Conservation (phyloP, 1,284 basidiomycete species). For the Moesziomyces antarcticus region DNA sequence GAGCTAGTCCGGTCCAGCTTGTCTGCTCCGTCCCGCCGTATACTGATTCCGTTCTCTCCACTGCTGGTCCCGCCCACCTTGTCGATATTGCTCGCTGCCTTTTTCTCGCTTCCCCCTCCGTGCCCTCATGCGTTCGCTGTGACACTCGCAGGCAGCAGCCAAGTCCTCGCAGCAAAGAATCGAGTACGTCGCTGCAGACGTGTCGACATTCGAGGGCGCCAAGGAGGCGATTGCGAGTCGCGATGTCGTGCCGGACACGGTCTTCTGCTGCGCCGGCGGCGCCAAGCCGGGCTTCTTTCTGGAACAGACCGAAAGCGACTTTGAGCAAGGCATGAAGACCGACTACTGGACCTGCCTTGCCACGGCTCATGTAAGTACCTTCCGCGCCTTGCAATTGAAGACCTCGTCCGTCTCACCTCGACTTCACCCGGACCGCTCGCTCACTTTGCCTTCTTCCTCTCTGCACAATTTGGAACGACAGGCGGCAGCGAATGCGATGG, state of each 20-base stretch:
- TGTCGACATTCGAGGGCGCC: conserved; percentile 60
- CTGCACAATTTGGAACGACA: conserved; percentile 63
- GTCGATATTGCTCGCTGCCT: not conserved
- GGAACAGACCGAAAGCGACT: conserved; percentile 74
- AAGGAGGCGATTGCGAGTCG: conserved; percentile 34
- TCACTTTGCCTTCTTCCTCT: conserved; percentile 2
- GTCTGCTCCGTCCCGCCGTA: not conserved
- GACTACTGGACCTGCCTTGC: conserved; percentile 75
- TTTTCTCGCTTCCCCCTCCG: not conserved
- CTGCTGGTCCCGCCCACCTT: not conserved
- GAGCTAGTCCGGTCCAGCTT: conserved; percentile 1
- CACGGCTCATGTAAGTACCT: conserved; percentile 77
- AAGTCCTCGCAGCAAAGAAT: conserved; percentile 28
- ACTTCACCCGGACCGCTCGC: not conserved
- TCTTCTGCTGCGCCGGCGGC: conserved; percentile 82
- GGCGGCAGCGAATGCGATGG: conserved; percentile 80
- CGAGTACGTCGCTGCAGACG: conserved; percentile 54
- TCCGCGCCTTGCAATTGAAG: not conserved
- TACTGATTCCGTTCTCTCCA: not conserved
- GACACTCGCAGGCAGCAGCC: conserved; percentile 17
- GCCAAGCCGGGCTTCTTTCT: conserved; percentile 78
- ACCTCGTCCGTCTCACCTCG: no score
- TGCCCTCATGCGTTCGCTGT: conserved; percentile 2
- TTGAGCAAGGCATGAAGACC: conserved; percentile 71
- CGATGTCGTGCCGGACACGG: conserved; percentile 73